These are phyloP conservation scores for Termitomyces sp. DNA, from an alignment of 768 basidiomycete species.

Conservation along the genomic window DNA sequence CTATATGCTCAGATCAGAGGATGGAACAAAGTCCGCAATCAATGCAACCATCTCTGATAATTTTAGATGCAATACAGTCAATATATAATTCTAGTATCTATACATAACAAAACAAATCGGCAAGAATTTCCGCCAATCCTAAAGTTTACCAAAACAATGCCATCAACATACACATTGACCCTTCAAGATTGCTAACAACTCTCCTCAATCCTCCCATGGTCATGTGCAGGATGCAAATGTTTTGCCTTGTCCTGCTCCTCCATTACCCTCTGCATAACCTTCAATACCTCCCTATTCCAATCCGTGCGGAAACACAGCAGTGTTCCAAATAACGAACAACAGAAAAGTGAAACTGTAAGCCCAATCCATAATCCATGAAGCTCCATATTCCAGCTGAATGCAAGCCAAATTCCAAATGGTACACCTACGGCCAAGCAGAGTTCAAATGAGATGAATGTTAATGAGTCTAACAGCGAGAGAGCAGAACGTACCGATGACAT, in stretches of 20 bases:
- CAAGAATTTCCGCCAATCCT: too few relatives aligned
- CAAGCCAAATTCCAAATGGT: constrained; percentile 77
- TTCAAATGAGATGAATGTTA: background rate
- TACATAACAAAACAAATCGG: too few relatives aligned
- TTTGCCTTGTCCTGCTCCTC: constrained; percentile 33
- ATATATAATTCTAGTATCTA: too few relatives aligned
- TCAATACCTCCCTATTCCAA: constrained; percentile 65
- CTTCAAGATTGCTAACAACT: background rate
- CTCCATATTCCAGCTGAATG: constrained; percentile 52
- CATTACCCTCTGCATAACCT: constrained; percentile 48
- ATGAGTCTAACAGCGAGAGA: background rate
- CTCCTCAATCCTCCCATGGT: background rate
- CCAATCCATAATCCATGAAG: constrained; percentile 85
- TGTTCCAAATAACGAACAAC: constrained; percentile 48
- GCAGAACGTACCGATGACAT: constrained; percentile 50
- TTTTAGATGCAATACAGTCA: too few relatives aligned
- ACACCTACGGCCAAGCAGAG: constrained; percentile 44
- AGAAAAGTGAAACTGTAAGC: constrained; percentile 60
- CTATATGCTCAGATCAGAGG: too few relatives aligned
- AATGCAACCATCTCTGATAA: too few relatives aligned
- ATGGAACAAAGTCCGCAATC: too few relatives aligned
- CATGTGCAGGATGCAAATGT: background rate
- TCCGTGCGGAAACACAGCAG: constrained; percentile 53
- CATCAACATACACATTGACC: too few relatives aligned
- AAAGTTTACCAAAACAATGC: too few relatives aligned